Evolutionary conservation across 2,329 filamentous ascomycete genomes (phyloP).

Genomic region (Dactylella cylindrospora): DNA sequence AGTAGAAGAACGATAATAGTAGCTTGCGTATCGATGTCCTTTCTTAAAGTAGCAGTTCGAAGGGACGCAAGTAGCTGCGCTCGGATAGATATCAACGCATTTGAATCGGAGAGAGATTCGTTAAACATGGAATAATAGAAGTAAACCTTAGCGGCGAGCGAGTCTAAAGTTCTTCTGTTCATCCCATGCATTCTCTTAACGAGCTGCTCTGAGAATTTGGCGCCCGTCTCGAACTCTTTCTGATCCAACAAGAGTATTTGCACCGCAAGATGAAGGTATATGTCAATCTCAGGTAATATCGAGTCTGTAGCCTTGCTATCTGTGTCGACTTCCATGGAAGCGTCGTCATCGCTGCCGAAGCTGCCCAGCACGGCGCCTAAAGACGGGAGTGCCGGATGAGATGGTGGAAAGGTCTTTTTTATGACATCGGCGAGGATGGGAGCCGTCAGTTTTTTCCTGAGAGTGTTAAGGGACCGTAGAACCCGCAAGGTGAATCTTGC

Average conservation of each 20-base stretch:
- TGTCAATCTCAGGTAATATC: slow-evolving; percentile 79
- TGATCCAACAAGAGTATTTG: slow-evolving; percentile 88
- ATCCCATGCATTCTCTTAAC: slow-evolving; percentile 81
- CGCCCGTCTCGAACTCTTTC: slow-evolving; percentile 76
- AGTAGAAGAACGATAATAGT: slow-evolving; percentile 92
- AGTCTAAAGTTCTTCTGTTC: slow-evolving; percentile 92
- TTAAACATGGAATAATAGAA: slow-evolving; percentile 97
- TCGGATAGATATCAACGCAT: slow-evolving; percentile 80
- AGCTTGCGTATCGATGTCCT: slow-evolving; percentile 96
- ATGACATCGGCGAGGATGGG: slow-evolving; percentile 80
- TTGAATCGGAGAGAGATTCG: slow-evolving; percentile 80
- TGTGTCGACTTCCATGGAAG: slow-evolving; percentile 73
- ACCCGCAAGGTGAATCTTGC: slow-evolving; percentile 91
- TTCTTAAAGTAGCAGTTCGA: slow-evolving; percentile 90
- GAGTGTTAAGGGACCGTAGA: slow-evolving; percentile 88
- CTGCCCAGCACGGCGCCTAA: slow-evolving; percentile 68
- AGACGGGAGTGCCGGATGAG: slow-evolving; percentile 67
- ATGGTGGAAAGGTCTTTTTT: slow-evolving; percentile 73
- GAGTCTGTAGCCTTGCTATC: slow-evolving; percentile 68
- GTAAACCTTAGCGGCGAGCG: slow-evolving; percentile 90
- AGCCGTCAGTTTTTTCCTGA: slow-evolving; percentile 84
- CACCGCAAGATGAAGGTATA: slow-evolving; percentile 81
- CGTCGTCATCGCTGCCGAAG: slow-evolving; percentile 58
- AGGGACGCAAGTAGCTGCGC: slow-evolving; percentile 83
- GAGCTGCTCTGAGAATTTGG: slow-evolving; percentile 79